Conservation (phyloP, 176 grass and related monocot genomes). For the Eremochloa ophiuroides region DNA sequence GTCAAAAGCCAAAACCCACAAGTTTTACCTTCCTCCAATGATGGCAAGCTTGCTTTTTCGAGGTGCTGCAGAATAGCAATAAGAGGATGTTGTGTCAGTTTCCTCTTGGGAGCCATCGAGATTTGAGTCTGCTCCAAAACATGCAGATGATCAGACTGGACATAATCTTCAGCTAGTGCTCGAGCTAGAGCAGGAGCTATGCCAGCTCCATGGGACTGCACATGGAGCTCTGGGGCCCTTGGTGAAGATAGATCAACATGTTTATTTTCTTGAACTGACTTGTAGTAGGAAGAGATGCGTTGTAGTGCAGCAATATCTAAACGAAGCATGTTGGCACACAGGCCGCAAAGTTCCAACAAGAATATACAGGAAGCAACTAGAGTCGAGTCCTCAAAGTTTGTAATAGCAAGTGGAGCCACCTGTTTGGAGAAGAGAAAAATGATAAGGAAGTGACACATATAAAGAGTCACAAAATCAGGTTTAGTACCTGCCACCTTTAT, state of each 20-base stretch:
- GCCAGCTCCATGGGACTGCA: slow-evolving; percentile 48
- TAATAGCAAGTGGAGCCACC: slow-evolving; percentile 88
- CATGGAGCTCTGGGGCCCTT: slow-evolving; percentile 34
- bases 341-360: slow-evolving; percentile 93
- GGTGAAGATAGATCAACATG: slow-evolving; percentile 43
- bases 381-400: slow-evolving; percentile 74
- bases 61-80: slow-evolving; percentile 72
- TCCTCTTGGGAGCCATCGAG: slow-evolving; percentile 31
- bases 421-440: slow-evolving; percentile 38
- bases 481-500: not conserved
- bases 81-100: slow-evolving; percentile 54
- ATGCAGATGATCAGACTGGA: slow-evolving; percentile 76
- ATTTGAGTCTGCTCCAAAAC: slow-evolving; percentile 58
- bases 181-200: slow-evolving; percentile 63
- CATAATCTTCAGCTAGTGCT: slow-evolving; percentile 90
- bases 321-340: slow-evolving; percentile 84
- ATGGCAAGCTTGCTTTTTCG: slow-evolving; percentile 82
- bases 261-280: slow-evolving; percentile 51
- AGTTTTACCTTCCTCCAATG: slow-evolving; percentile 63
- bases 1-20: slow-evolving; percentile 88
- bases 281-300: slow-evolving; percentile 73
- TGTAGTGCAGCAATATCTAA: slow-evolving; percentile 87
- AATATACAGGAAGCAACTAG: slow-evolving; percentile 77
- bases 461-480: slow-evolving; percentile 24
- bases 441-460: not conserved